Conservation (phyloP, 148 eudicot genomes). For the Fagopyrum homotropicum region DNA sequence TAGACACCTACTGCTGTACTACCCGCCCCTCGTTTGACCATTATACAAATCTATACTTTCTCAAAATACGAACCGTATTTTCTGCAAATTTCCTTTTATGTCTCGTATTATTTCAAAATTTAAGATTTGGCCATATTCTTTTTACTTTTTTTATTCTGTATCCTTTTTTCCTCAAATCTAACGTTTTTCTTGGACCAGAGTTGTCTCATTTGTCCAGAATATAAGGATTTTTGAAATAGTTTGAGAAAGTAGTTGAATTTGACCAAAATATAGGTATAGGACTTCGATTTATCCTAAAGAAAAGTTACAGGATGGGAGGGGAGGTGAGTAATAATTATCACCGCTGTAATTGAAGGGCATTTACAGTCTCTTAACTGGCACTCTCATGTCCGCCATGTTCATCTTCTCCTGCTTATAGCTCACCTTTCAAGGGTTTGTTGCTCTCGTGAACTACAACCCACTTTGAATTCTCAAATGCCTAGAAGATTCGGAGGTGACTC, state of each 20-base stretch:
- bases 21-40: background rate
- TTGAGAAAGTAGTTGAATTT: too few relatives aligned
- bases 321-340: background rate
- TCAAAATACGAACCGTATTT: background rate
- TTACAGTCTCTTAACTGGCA: background rate
- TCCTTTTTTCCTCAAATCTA: too few relatives aligned
- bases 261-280: too few relatives aligned
- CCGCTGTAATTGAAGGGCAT: background rate
- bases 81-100: background rate
- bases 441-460: conserved; percentile 32
- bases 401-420: background rate
- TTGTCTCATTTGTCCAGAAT: too few relatives aligned
- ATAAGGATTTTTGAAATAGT: too few relatives aligned
- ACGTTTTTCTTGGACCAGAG: too few relatives aligned
- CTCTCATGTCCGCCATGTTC: conserved; percentile 14
- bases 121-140: background rate
- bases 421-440: conserved; percentile 21
- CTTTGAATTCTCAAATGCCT: conserved; percentile 29
- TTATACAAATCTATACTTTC: background rate
- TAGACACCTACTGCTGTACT: background rate
- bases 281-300: background rate
- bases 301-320: background rate
- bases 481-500: conserved; percentile 11
- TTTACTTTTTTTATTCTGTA: too few relatives aligned
- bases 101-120: too few relatives aligned